Evolutionary conservation across 208 protist species (phyloP), one percentile per base, ranked within the genome.

Genomic region (Crithidia expoeki): DNA sequence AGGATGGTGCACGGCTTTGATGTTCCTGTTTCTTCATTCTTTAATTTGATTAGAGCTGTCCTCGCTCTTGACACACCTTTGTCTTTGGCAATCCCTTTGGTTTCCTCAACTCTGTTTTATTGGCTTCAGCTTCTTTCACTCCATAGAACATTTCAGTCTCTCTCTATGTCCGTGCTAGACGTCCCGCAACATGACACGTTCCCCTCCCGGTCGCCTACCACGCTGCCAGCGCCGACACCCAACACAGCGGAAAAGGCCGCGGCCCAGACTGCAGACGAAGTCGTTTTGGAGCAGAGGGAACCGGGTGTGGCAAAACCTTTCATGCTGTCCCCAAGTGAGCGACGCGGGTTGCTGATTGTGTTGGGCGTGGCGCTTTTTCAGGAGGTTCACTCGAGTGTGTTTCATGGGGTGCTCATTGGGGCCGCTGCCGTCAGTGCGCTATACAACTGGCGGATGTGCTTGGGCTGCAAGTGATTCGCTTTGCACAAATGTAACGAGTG

Each of bases 331-430:
- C 19, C 58, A 0, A 56, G 55, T 11, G 70, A 86, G 55, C 57
- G 70, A 34, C 66, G 75, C 47, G 76, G 80, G 14, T 44, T 68
- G 28, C 32, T 76, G 19, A 47, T 84, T 9, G 68, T 89, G 19
- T 14, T 70, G 9, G 60, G 47, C 11, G 66, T 80, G 0, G 66
- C 69, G 1, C 58, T 85, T n/a, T 65, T 86, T 9, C 84, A 89
- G 52, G 80, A 89, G 74, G 68, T 86, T n/a, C 44, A 74, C 32
- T 60, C 34, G 34, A 57, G 21, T 16, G 55, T 57, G 14, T 57
- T 84, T 49, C 68, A 78, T 34, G 51, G 68, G 14, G 60, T 49
- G 14, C 12, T 83, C 7, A 36, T 72, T 0, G 63, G 52, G 2
- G 66, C 70, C 10, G 63, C 52, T 14, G 67, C 67, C 19, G 58